phyloP scores from a whole-genome alignment of 148 eudicot species.

The Camellia granthamiana region DNA sequence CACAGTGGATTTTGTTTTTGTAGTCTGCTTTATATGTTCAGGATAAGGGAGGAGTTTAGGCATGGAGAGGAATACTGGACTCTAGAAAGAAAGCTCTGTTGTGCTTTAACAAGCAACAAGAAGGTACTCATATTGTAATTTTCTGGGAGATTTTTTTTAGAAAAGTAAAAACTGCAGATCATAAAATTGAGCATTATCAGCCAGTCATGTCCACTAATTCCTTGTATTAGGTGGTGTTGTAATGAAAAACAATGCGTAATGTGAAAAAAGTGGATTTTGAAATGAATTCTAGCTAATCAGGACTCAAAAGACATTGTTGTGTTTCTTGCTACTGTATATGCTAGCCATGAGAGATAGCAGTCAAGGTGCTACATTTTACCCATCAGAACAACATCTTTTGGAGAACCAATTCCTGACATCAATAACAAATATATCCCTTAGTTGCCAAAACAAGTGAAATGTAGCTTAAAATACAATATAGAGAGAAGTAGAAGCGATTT shows the following conservation, averaged over 20 bases:
- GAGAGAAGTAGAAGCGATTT: neutral
- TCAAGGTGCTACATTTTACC: too few species aligned
- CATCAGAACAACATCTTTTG: too few species aligned
- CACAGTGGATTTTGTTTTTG: neutral
- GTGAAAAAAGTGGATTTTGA: neutral
- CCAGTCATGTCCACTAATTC: too few species aligned
- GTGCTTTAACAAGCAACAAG: slow-evolving; percentile 39
- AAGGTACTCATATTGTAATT: slow-evolving; percentile 35
- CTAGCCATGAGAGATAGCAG: too few species aligned
- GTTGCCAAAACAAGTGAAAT: neutral
- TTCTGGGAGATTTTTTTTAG: too few species aligned
- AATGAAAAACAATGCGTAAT: neutral
- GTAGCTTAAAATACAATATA: slow-evolving; percentile 3
- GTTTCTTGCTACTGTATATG: neutral
- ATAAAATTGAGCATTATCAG: too few species aligned
- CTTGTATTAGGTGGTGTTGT: too few species aligned
- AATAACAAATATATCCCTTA: neutral
- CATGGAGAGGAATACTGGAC: slow-evolving; percentile 86
- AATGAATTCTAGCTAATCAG: neutral
- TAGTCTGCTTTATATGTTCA: slow-evolving; percentile 28
- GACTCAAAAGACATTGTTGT: neutral
- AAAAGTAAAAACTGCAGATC: too few species aligned
- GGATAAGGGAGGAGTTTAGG: slow-evolving; percentile 72
- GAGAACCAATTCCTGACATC: too few species aligned
- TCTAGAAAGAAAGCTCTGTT: slow-evolving; percentile 86